Percentiles rank a stretch among this genome's conserved stretches.
Conservation (phyloP, 129 eudicot species). For the Centrapalus pauciflorus region DNA sequence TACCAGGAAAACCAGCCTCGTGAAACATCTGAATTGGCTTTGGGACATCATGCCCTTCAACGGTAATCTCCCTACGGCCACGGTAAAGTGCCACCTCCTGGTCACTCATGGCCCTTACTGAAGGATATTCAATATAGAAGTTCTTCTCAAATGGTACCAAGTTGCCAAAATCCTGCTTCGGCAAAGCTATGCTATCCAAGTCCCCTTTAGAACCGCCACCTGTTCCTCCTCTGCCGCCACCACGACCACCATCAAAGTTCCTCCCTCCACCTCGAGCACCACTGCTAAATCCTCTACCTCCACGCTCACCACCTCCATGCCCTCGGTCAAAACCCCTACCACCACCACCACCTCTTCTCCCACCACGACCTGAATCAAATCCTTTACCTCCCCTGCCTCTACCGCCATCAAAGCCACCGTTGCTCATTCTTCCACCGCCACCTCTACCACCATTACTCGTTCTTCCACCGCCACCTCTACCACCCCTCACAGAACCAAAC, state of each 20-base stretch:
- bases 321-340: constrained; percentile 42
- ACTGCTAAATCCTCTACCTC: constrained; percentile 30
- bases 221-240: constrained; percentile 70
- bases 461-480: constrained; percentile 33
- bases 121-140: constrained; percentile 65
- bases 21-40: constrained; percentile 73
- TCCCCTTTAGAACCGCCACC: constrained; percentile 58
- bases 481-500: constrained; percentile 21
- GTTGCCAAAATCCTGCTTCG: constrained; percentile 78
- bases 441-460: constrained; percentile 29
- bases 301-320: constrained; percentile 27
- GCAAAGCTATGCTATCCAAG: constrained; percentile 69
- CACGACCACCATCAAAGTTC: constrained; percentile 53
- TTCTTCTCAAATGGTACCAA: constrained; percentile 83
- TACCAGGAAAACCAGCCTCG: constrained; percentile 95
- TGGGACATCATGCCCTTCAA: constrained; percentile 85
- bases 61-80: constrained; percentile 67
- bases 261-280: constrained; percentile 47
- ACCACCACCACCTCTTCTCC: constrained; percentile 37
- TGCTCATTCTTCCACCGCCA: constrained; percentile 25
- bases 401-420: constrained; percentile 26
- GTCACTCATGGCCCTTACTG: constrained; percentile 73
- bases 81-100: constrained; percentile 76
- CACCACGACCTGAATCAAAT: constrained; percentile 33
- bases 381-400: constrained; percentile 39